phyloP scores from a whole-genome alignment of 1,139 yeast genomes.

The Protomyces pachydermus region DNA sequence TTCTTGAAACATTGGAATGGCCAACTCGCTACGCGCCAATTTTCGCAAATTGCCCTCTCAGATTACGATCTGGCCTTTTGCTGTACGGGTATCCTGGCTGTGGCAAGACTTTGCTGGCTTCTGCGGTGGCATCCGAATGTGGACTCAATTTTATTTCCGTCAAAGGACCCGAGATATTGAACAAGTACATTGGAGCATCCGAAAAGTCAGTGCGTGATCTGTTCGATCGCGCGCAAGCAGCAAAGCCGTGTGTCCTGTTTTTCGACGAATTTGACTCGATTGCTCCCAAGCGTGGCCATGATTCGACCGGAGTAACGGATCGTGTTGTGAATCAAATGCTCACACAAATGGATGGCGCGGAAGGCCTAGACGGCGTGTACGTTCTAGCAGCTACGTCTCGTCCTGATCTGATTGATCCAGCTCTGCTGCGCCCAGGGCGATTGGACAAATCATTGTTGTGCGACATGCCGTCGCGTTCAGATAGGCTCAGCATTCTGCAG shows the following conservation, averaged over 20 bases:
- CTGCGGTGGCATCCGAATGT: slow-evolving; percentile 91
- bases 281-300: slow-evolving; percentile 96
- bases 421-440: slow-evolving; percentile 90
- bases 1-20: slow-evolving; percentile 91
- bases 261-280: slow-evolving; percentile 96
- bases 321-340: slow-evolving; percentile 94
- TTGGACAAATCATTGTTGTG: slow-evolving; percentile 87
- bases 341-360: slow-evolving; percentile 99
- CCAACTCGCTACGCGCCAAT: slow-evolving; percentile 95
- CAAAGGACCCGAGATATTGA: slow-evolving; percentile 93
- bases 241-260: slow-evolving; percentile 87
- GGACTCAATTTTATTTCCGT: slow-evolving; percentile 90
- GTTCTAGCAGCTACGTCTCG: slow-evolving; percentile 94
- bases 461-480: slow-evolving; percentile 70
- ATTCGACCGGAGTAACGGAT: slow-evolving; percentile 96
- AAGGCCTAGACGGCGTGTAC: slow-evolving; percentile 93
- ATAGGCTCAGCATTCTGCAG: slow-evolving; percentile 65
- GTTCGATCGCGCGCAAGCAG: slow-evolving; percentile 89
- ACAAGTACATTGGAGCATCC: slow-evolving; percentile 95
- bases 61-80: slow-evolving; percentile 82
- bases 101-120: slow-evolving; percentile 88
- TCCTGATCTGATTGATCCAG: slow-evolving; percentile 70
- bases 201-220: slow-evolving; percentile 91
- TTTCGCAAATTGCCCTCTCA: slow-evolving; percentile 76
- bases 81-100: slow-evolving; percentile 97